Base-by-base conservation (phyloP, 2,329 filamentous ascomycete species). In the Alternaria ethzedia region DNA sequence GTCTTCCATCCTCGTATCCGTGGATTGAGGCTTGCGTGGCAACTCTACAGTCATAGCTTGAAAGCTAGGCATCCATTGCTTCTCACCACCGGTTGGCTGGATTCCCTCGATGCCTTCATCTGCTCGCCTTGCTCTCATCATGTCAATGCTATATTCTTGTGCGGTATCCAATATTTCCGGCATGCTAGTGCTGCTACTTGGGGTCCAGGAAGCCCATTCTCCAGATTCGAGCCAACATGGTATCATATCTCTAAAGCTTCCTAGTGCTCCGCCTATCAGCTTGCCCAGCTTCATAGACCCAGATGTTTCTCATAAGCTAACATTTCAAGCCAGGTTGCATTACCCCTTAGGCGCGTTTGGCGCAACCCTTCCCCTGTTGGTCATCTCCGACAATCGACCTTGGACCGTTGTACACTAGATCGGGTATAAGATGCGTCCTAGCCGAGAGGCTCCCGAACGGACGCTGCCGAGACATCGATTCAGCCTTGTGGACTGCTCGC, bases 11-110 rank as follows among this genome's bases (percentile, higher is more conserved):
- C 60, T 54, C 54, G 21, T 59, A 51, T 49, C 26, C 25, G 21
- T 45, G 23, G 15, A 5, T 43, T 23, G 49, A 30, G 45, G 60
- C 50, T 44, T 52, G 54, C 50, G 61, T 57, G 54, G 58, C 49
- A 52, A 21, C 30, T 44, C 50, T 46, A 26, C 51, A 32, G 41
- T 58, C 45, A 44, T 30, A 51, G 46, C 45, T 60, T n/a, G 36
- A 49, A 21, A 28, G 44, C 61, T 55, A 68, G 61, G 59, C 63
- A 65, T 46, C 63, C 65, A 52, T 26, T 57, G 11, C 20, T 51
- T 54, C 47, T 62, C 36, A 10, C 23, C 46, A 21, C 13, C 28
- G 47, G 58, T 64, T 67, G 62, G 65, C 49, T 52, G 23, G 5
- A 20, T 46, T 12, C 10, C 7, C 30, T 17, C 32, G n/a, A 21